phyloP scores from a whole-genome alignment of 148 eudicot genomes.

The Agrostemma githago region DNA sequence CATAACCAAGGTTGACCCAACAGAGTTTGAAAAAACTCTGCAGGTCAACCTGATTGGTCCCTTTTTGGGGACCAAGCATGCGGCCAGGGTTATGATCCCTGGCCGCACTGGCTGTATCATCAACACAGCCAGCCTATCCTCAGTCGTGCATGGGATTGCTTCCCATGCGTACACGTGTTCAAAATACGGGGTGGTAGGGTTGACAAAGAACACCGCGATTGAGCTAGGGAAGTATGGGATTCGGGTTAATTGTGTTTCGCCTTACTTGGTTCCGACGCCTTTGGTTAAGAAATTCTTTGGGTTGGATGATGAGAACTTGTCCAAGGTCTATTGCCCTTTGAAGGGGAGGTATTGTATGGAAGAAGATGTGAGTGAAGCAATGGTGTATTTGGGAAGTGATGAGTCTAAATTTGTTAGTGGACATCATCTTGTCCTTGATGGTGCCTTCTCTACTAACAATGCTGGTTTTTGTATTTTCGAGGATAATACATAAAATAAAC shows the following conservation, averaged over 20 bases:
- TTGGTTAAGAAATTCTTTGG: background rate
- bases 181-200: constrained; percentile 31
- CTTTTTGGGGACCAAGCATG: constrained; percentile 62
- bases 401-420: constrained; percentile 37
- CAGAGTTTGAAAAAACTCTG: constrained; percentile 36
- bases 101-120: constrained; percentile 41
- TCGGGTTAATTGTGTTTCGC: constrained; percentile 35
- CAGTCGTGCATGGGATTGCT: constrained; percentile 25
- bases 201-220: constrained; percentile 34
- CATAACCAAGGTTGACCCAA: constrained; percentile 20
- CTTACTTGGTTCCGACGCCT: constrained; percentile 32
- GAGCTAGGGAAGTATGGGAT: constrained; percentile 33
- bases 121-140: constrained; percentile 36
- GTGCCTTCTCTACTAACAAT: constrained; percentile 30
- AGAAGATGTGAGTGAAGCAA: constrained; percentile 31
- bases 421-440: constrained; percentile 36
- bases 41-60: constrained; percentile 37
- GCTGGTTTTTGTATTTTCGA: constrained; percentile 1
- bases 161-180: constrained; percentile 32
- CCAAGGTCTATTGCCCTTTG: constrained; percentile 12
- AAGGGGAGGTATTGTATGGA: constrained; percentile 21
- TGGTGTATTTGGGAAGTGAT: constrained; percentile 31
- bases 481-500: background rate
- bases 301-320: background rate
- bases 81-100: constrained; percentile 55